phyloP scores from a whole-genome alignment of 345 rosid species.

The Eucalyptus pauciflora region DNA sequence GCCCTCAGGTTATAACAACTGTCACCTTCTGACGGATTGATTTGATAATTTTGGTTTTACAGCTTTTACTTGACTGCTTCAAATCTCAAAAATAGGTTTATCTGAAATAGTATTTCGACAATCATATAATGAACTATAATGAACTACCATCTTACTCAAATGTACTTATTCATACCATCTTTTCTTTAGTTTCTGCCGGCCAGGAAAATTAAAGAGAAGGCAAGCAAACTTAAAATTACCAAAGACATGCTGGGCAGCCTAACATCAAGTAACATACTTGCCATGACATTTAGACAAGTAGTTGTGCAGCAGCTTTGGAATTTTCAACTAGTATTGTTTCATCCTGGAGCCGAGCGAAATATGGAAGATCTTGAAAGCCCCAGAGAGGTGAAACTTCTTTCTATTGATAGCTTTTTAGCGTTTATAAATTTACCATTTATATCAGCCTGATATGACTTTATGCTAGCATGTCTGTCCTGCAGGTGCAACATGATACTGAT shows the following conservation, averaged over 20 bases:
- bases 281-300: constrained; percentile 87
- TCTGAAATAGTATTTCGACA: background rate
- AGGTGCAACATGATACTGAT: constrained; percentile 38
- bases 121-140: background rate
- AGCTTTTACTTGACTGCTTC: background rate
- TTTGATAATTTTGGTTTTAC: background rate
- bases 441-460: constrained; percentile 6
- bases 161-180: background rate
- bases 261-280: constrained; percentile 54
- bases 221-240: constrained; percentile 28
- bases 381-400: constrained; percentile 56
- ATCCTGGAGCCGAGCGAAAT: constrained; percentile 62
- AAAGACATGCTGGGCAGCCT: constrained; percentile 32
- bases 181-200: constrained; percentile 70
- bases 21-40: background rate
- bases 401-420: background rate
- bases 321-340: constrained; percentile 56
- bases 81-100: background rate
- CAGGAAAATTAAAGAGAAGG: constrained; percentile 67
- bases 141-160: background rate
- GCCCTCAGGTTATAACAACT: background rate
- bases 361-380: constrained; percentile 53
- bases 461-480: constrained; percentile 23
- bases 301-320: constrained; percentile 66
- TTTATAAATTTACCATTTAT: background rate